A percentile compares a stretch with the other conserved stretches of the same genome.
phyloP scores from a whole-genome alignment of 2,329 filamentous ascomycete genomes.

The Fusarium nelsonii region DNA sequence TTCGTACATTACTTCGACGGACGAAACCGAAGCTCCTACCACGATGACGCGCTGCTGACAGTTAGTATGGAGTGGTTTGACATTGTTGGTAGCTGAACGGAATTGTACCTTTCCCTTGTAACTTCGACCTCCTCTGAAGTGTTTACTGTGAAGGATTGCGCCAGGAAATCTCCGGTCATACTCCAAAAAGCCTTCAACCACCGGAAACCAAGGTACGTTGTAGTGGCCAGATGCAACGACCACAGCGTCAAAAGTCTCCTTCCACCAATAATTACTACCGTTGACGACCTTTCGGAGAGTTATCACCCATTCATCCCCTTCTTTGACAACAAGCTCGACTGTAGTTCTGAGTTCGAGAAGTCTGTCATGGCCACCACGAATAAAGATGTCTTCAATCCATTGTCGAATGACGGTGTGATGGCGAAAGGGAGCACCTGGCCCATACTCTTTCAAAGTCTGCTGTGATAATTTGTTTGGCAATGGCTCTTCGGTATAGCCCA shows the following conservation, averaged over 20 bases:
- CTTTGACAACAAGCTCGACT: constrained; percentile 19
- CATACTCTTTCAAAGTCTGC: constrained; percentile 15
- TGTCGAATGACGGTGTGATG: constrained; percentile 28
- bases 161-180: constrained; percentile 10
- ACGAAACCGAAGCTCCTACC: constrained; percentile 32
- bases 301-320: constrained; percentile 16
- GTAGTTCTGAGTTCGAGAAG: constrained; percentile 25
- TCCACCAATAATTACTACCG: constrained; percentile 34
- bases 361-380: constrained; percentile 2
- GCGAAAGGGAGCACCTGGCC: constrained; percentile 6
- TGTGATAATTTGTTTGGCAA: constrained; percentile 14
- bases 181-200: constrained; percentile 17
- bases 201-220: constrained; percentile 34
- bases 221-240: constrained; percentile 35
- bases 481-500: constrained; percentile 31
- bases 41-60: constrained; percentile 22
- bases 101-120: constrained; percentile 19
- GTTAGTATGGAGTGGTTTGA: neutral
- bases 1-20: constrained; percentile 27
- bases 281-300: constrained; percentile 22
- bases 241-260: constrained; percentile 29
- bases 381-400: constrained; percentile 27
- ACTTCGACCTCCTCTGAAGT: constrained; percentile 13
- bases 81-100: accelerated
- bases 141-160: constrained; percentile 27